phyloP scores from a whole-genome alignment of 805 yeast species.

The Barnettozyma pratensis region DNA sequence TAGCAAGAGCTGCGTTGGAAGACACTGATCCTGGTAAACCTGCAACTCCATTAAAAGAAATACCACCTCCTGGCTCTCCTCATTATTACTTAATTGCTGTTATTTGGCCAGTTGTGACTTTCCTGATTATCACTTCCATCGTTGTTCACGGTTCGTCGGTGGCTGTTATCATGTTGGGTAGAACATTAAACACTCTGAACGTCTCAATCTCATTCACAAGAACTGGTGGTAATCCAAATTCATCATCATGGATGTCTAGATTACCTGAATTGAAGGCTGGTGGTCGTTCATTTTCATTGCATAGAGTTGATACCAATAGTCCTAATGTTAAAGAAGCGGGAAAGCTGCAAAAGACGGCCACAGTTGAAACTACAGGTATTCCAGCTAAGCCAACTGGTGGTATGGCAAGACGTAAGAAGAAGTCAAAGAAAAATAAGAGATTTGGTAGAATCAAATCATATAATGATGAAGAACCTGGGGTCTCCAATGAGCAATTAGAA shows the following conservation, averaged over 20 bases:
- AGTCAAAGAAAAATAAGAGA: constrained; percentile 28
- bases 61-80: constrained; percentile 43
- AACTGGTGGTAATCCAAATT: constrained; percentile 47
- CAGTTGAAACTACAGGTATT: constrained; percentile 58
- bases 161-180: constrained; percentile 59
- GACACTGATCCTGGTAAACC: constrained; percentile 36
- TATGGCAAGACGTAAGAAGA: constrained; percentile 45
- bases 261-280: constrained; percentile 59
- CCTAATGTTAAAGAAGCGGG: constrained; percentile 24
- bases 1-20: constrained; percentile 72
- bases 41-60: constrained; percentile 49
- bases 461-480: constrained; percentile 18
- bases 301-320: constrained; percentile 69
- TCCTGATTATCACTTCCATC: constrained; percentile 75
- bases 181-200: constrained; percentile 85
- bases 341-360: constrained; percentile 29
- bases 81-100: constrained; percentile 56
- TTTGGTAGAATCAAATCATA: constrained; percentile 27
- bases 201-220: constrained; percentile 86
- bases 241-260: constrained; percentile 76
- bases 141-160: constrained; percentile 90
- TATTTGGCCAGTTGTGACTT: constrained; percentile 82
- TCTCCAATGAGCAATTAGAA: constrained; percentile 32
- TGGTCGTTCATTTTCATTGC: constrained; percentile 76
- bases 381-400: constrained; percentile 74